Percentiles rank a stretch among this genome's conserved stretches.
These are phyloP conservation scores for Casuarina cunninghamiana DNA, from an alignment of 306 rosid species.

Conservation along the genomic window DNA sequence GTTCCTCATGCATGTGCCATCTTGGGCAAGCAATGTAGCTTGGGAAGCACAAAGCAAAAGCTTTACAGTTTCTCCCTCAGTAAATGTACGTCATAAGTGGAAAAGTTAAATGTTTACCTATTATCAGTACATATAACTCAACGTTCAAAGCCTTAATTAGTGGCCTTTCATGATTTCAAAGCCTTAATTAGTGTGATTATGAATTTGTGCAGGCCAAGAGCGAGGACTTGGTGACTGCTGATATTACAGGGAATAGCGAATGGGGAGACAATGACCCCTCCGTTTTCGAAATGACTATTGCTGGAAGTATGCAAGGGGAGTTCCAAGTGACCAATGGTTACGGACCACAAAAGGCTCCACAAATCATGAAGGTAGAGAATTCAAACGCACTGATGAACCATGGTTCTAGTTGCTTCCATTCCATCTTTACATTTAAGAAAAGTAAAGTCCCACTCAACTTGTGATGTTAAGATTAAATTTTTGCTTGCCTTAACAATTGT, in stretches of 20 bases:
- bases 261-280: conserved; percentile 71
- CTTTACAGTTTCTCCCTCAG: background rate
- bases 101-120: too few relatives aligned
- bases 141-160: too few relatives aligned
- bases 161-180: too few relatives aligned
- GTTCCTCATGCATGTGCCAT: background rate
- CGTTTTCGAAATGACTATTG: conserved; percentile 38
- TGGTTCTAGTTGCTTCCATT: background rate
- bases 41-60: background rate
- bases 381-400: background rate
- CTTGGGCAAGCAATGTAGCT: background rate
- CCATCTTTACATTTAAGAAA: background rate
- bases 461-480: too few relatives aligned
- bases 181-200: background rate
- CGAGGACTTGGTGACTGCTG: conserved; percentile 55
- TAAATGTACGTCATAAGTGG: background rate
- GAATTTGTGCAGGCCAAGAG: conserved; percentile 49
- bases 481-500: too few relatives aligned
- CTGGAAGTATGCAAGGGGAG: conserved; percentile 47
- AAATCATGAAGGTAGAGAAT: conserved; percentile 53
- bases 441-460: too few relatives aligned
- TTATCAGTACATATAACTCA: too few relatives aligned
- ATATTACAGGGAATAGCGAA: conserved; percentile 36
- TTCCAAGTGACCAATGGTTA: conserved; percentile 74
- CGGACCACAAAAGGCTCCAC: conserved; percentile 51